A percentile compares a stretch with the other conserved stretches of the same genome.
Evolutionary conservation across 2,329 filamentous ascomycete genomes (phyloP).

Genomic region (Diaporthe sp.): DNA sequence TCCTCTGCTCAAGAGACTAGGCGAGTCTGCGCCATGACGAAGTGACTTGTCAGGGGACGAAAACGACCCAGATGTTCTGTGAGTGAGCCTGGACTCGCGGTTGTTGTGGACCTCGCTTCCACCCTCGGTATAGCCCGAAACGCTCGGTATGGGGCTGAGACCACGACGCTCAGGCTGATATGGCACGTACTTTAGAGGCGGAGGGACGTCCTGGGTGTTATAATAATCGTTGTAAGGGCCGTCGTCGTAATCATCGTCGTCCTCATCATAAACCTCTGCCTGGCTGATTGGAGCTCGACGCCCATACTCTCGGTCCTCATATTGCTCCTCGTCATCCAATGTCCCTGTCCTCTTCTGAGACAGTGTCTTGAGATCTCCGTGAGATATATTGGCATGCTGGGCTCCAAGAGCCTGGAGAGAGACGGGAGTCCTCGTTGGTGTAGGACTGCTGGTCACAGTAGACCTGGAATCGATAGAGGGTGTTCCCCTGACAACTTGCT

Average conservation of each 20-base stretch:
- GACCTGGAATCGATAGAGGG: conserved; percentile 67
- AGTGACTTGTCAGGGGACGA: conserved; percentile 73
- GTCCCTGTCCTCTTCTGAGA: conserved; percentile 60
- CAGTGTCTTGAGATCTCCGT: conserved; percentile 68
- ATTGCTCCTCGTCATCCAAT: conserved; percentile 55
- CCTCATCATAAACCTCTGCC: conserved; percentile 51
- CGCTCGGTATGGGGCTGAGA: conserved; percentile 91
- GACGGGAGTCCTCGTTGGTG: conserved; percentile 67
- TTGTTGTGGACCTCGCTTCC: conserved; percentile 69
- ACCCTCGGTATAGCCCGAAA: conserved; percentile 85
- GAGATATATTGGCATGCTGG: conserved; percentile 74
- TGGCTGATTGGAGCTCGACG: conserved; percentile 53
- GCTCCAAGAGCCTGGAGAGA: conserved; percentile 73
- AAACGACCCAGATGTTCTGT: conserved; percentile 64
- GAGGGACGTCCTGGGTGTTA: conserved; percentile 72
- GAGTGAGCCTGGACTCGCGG: conserved; percentile 68
- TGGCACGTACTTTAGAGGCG: conserved; percentile 74
- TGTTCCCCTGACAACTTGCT: conserved; percentile 72
- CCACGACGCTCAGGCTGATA: conserved; percentile 78
- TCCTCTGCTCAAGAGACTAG: conserved; percentile 60
- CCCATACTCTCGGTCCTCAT: conserved; percentile 62
- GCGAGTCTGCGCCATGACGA: conserved; percentile 59
- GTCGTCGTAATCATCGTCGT: conserved; percentile 60
- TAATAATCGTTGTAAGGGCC: conserved; percentile 63
- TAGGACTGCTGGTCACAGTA: conserved; percentile 59